A percentile compares a stretch with the other conserved stretches of the same genome.
phyloP scores from a whole-genome alignment of 2,329 filamentous ascomycete genomes.

The Berkeleyomyces basicola region DNA sequence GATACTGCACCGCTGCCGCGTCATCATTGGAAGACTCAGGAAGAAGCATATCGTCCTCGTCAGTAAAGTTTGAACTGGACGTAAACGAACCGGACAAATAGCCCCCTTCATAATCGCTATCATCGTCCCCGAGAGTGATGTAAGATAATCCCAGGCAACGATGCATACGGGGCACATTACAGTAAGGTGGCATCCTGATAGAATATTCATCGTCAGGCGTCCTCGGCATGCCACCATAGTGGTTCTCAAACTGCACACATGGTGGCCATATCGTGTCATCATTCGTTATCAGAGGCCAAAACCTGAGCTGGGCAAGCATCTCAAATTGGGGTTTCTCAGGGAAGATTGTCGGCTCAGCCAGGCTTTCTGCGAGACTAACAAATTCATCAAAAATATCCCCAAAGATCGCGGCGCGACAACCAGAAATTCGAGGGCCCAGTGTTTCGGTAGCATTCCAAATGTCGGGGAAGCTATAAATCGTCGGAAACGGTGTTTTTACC shows the following conservation, averaged over 20 bases:
- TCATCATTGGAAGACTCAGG: not conserved
- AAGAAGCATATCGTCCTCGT: not conserved
- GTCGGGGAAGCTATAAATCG: not conserved
- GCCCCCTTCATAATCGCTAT: too few species aligned
- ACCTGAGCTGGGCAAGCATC: not conserved
- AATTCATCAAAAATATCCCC: not conserved
- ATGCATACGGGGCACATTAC: too few species aligned
- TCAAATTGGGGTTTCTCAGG: not conserved
- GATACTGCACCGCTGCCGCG: not conserved
- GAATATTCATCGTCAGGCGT: too few species aligned
- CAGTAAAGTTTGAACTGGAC: not conserved
- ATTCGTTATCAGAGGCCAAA: slow-evolving; percentile 7
- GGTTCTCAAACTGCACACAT: not conserved
- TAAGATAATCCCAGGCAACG: too few species aligned
- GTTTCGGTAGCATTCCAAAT: not conserved
- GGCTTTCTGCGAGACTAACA: not conserved
- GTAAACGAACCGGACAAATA: too few species aligned
- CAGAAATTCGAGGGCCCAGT: not conserved
- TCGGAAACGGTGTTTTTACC: not conserved
- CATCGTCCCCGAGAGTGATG: too few species aligned
- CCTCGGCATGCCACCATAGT: too few species aligned
- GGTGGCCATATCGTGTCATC: not conserved
- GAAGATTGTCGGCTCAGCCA: not conserved
- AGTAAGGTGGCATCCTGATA: too few species aligned
- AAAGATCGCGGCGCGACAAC: not conserved